These are phyloP conservation scores for Naganishia randhawae DNA, from an alignment of 768 basidiomycete species.

Conservation along the genomic window DNA sequence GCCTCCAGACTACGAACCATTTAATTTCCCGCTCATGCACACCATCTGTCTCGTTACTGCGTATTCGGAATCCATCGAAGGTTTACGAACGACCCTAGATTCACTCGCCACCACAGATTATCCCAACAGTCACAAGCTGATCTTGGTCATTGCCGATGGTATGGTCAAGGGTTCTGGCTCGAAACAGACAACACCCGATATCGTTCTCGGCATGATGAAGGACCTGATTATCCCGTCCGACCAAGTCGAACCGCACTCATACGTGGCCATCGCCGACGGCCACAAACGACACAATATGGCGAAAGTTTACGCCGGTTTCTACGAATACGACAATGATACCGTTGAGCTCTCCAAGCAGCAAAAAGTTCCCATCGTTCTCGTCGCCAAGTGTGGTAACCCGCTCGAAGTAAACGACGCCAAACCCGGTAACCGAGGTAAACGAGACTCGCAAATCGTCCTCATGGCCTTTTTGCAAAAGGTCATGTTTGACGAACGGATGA, in stretches of 20 bases:
- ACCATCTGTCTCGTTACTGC: constrained; percentile 95
- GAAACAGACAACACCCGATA: constrained; percentile 82
- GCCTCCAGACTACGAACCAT: constrained; percentile 83
- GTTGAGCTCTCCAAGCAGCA: constrained; percentile 90
- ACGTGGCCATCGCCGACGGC: constrained; percentile 98
- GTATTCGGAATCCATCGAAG: constrained; percentile 94
- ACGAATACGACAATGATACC: constrained; percentile 86
- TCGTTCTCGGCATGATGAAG: constrained; percentile 94
- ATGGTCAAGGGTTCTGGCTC: constrained; percentile 97
- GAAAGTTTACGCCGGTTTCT: constrained; percentile 95
- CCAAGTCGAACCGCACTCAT: constrained; percentile 89
- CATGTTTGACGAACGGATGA: constrained; percentile 99
- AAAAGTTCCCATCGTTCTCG: constrained; percentile 88
- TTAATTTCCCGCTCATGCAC: constrained; percentile 90
- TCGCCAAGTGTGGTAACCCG: constrained; percentile 93
- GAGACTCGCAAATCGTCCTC: constrained; percentile 93
- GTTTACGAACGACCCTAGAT: constrained; percentile 94
- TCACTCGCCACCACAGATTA: constrained; percentile 97
- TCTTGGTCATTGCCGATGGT: constrained; percentile 93
- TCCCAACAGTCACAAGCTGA: constrained; percentile 93
- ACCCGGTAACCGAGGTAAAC: constrained; percentile 97
- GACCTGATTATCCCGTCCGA: constrained; percentile 73
- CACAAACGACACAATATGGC: constrained; percentile 99
- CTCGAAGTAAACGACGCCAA: constrained; percentile 82
- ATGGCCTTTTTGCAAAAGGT: constrained; percentile 99